Conservation (phyloP, 805 yeast species). For the Candida nonsorbophila region DNA sequence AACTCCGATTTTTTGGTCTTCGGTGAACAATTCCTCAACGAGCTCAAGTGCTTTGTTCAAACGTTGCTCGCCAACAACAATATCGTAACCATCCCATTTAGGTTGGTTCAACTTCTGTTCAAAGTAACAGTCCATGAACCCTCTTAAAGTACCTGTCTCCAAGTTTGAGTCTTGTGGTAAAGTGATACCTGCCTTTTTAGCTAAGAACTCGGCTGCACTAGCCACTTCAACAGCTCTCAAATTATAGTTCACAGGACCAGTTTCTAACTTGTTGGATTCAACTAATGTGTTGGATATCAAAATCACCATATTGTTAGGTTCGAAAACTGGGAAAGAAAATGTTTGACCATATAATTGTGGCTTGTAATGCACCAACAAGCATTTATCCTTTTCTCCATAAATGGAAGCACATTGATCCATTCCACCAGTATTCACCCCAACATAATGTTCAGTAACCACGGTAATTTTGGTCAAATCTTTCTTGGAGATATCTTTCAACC, state of each 20-base stretch:
- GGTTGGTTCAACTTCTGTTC: slow-evolving; percentile 20
- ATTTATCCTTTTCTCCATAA: slow-evolving; percentile 55
- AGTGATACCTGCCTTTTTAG: slow-evolving; percentile 39
- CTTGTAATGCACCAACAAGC: slow-evolving; percentile 54
- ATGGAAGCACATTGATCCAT: slow-evolving; percentile 75
- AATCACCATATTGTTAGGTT: slow-evolving; percentile 42
- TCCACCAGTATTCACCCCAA: slow-evolving; percentile 76
- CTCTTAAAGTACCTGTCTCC: slow-evolving; percentile 55
- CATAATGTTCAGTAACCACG: slow-evolving; percentile 61
- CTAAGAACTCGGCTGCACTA: slow-evolving; percentile 58
- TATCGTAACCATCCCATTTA: slow-evolving; percentile 42
- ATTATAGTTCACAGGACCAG: slow-evolving; percentile 67
- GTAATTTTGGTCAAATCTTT: slow-evolving; percentile 54
- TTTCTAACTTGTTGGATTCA: slow-evolving; percentile 59
- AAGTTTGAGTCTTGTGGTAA: slow-evolving; percentile 47
- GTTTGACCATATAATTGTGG: slow-evolving; percentile 55
- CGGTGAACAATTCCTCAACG: slow-evolving; percentile 37
- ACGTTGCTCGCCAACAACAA: slow-evolving; percentile 35
- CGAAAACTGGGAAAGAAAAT: slow-evolving; percentile 44
- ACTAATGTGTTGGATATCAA: slow-evolving; percentile 61
- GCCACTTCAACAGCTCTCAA: slow-evolving; percentile 69
- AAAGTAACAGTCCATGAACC: slow-evolving; percentile 52
- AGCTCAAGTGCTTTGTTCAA: slow-evolving; percentile 36
- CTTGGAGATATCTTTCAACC: slow-evolving; percentile 39
- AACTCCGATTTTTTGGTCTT: slow-evolving; percentile 40